Percentiles rank a stretch among this genome's conserved stretches.
phyloP scores from a whole-genome alignment of 805 yeast species.

The Wilhelminamyces savonicus region DNA sequence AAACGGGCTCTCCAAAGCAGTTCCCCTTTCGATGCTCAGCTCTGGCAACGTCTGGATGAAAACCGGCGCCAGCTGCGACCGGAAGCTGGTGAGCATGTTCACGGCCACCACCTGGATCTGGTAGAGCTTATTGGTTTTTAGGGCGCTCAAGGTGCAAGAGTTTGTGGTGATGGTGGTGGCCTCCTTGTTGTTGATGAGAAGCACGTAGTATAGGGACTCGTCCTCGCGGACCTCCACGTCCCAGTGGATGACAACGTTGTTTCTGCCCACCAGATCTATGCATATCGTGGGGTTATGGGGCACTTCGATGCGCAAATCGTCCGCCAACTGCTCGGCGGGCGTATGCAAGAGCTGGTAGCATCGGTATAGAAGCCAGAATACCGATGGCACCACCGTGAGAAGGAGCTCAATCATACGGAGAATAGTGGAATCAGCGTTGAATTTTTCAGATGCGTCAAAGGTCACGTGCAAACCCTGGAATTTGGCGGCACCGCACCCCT shows the following conservation, averaged over 20 bases:
- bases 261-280: conserved; percentile 44
- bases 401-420: neutral
- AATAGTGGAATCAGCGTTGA: too few relatives aligned
- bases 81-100: conserved; percentile 27
- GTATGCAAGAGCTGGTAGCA: conserved; percentile 30
- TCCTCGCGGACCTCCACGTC: conserved; percentile 25
- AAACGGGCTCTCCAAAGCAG: neutral
- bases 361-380: conserved; percentile 35
- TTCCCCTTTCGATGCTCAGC: neutral
- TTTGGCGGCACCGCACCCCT: too few relatives aligned
- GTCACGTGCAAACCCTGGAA: too few relatives aligned
- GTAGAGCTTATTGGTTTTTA: conserved; percentile 21
- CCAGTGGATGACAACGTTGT: conserved; percentile 51
- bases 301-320: conserved; percentile 43
- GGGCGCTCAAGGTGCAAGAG: conserved; percentile 27
- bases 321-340: conserved; percentile 43
- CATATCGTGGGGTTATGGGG: conserved; percentile 53
- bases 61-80: conserved; percentile 27
- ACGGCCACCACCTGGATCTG: conserved; percentile 32
- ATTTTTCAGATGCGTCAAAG: too few relatives aligned
- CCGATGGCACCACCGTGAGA: conserved; percentile 16
- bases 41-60: conserved; percentile 21
- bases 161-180: conserved; percentile 30
- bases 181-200: conserved; percentile 29
- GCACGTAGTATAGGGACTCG: conserved; percentile 26